Evolutionary conservation across 2,329 filamentous ascomycete genomes (phyloP).

Genomic region (Oidium heveae): DNA sequence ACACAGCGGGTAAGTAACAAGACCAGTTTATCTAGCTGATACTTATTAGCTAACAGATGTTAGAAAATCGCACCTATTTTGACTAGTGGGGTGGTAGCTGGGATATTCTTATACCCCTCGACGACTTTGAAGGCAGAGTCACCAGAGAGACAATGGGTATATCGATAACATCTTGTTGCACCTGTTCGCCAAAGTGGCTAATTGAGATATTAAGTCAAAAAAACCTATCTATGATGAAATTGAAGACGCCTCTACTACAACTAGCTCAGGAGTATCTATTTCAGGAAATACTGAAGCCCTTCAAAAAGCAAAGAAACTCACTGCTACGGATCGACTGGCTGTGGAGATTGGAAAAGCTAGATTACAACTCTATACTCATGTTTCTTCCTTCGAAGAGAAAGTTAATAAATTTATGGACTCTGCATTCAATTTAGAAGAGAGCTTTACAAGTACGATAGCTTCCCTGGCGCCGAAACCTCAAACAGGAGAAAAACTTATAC

Average conservation of each 20-base stretch:
- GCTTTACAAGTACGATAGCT: constrained; percentile 71
- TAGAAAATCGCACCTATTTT: constrained; percentile 24
- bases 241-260: constrained; percentile 16
- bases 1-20: constrained; percentile 22
- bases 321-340: constrained; percentile 75
- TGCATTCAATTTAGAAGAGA: constrained; percentile 65
- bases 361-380: constrained; percentile 54
- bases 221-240: constrained; percentile 66
- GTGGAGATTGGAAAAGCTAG: constrained; percentile 57
- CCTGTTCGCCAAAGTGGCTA: background rate
- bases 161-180: constrained; percentile 1
- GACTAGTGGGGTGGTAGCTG: constrained; percentile 17
- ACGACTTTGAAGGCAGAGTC: constrained; percentile 23
- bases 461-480: constrained; percentile 68
- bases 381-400: constrained; percentile 49
- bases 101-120: constrained; percentile 21
- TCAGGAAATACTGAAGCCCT: background rate
- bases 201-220: constrained; percentile 17
- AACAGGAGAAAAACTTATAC: constrained; percentile 70
- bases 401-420: constrained; percentile 63
- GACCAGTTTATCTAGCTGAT: background rate
- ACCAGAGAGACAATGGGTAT: constrained; percentile 10
- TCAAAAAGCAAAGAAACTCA: constrained; percentile 24
- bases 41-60: constrained; percentile 4
- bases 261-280: background rate